A percentile compares a stretch with the other conserved stretches of the same genome.
Evolutionary conservation across 2,329 filamentous ascomycete species (phyloP).

Genomic region (Colletotrichum sojae): DNA sequence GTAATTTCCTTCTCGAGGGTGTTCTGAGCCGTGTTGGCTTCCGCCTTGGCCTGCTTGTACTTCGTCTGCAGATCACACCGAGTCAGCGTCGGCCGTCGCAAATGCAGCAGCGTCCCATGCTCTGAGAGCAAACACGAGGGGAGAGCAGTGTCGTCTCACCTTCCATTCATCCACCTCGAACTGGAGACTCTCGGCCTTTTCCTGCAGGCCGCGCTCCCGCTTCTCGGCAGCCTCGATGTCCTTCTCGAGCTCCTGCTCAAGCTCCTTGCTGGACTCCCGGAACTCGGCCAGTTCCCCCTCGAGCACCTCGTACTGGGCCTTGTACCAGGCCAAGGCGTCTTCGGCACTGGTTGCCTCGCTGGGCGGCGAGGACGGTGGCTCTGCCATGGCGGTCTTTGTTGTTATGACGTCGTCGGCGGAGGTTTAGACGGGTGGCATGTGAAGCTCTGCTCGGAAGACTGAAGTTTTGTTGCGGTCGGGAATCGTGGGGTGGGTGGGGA

Average conservation of each 20-base stretch:
- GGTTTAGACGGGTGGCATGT: slow-evolving; percentile 30
- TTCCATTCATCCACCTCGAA: slow-evolving; percentile 99
- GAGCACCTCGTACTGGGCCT: slow-evolving; percentile 92
- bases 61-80: slow-evolving; percentile 75
- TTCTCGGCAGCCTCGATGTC: slow-evolving; percentile 97
- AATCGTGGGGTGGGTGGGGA: slow-evolving; percentile 6
- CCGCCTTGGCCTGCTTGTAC: slow-evolving; percentile 93
- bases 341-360: slow-evolving; percentile 70
- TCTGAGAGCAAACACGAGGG: neutral
- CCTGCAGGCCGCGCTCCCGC: slow-evolving; percentile 85
- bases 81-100: slow-evolving; percentile 31
- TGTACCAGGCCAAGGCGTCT: slow-evolving; percentile 93
- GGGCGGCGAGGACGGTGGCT: slow-evolving; percentile 75
- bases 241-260: slow-evolving; percentile 95
- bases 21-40: slow-evolving; percentile 88
- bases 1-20: slow-evolving; percentile 96
- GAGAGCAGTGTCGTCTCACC: slow-evolving; percentile 55
- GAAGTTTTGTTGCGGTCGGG: slow-evolving; percentile 5
- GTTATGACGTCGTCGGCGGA: slow-evolving; percentile 21
- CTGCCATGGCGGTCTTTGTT: slow-evolving; percentile 61
- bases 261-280: slow-evolving; percentile 91
- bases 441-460: slow-evolving; percentile 16
- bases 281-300: slow-evolving; percentile 95
- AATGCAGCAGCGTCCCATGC: neutral
- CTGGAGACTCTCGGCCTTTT: slow-evolving; percentile 86